Conservation (phyloP, 345 rosid genomes). For the Stellera chamaejasme region DNA sequence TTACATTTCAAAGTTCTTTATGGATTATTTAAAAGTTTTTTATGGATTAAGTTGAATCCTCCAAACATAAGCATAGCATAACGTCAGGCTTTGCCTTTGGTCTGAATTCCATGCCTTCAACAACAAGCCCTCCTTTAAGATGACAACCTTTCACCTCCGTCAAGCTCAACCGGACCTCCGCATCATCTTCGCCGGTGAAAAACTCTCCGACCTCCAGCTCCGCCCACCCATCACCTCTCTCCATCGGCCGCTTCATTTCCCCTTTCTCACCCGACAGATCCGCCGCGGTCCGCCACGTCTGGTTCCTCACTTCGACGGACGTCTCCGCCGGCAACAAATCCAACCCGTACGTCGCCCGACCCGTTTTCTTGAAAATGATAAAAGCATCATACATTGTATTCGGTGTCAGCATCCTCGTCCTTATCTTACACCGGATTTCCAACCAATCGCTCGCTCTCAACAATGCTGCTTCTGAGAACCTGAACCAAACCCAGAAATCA, state of each 20-base stretch:
- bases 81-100: conserved; percentile 17
- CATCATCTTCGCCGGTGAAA: conserved; percentile 21
- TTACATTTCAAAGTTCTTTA: too few relatives aligned
- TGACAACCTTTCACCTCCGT: conserved; percentile 66
- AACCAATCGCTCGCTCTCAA: conserved; percentile 35
- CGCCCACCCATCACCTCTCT: conserved; percentile 62
- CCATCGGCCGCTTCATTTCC: conserved; percentile 7
- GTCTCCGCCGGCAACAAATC: conserved; percentile 40
- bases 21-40: too few relatives aligned
- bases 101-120: conserved; percentile 78
- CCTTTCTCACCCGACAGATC: conserved; percentile 25
- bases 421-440: conserved; percentile 34
- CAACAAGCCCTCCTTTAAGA: conserved; percentile 58
- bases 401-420: conserved; percentile 25
- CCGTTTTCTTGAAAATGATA: conserved; percentile 29
- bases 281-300: background rate
- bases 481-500: conserved; percentile 5
- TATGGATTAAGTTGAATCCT: too few relatives aligned
- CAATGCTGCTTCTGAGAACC: conserved; percentile 35
- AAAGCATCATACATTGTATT: conserved; percentile 45
- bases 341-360: conserved; percentile 40
- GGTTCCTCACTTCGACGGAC: conserved; percentile 20
- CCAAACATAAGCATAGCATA: too few relatives aligned
- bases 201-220: conserved; percentile 74
- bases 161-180: conserved; percentile 48